These are phyloP conservation scores for Wallacemonas rigidus DNA, from an alignment of 208 protist species.

Conservation along the genomic window DNA sequence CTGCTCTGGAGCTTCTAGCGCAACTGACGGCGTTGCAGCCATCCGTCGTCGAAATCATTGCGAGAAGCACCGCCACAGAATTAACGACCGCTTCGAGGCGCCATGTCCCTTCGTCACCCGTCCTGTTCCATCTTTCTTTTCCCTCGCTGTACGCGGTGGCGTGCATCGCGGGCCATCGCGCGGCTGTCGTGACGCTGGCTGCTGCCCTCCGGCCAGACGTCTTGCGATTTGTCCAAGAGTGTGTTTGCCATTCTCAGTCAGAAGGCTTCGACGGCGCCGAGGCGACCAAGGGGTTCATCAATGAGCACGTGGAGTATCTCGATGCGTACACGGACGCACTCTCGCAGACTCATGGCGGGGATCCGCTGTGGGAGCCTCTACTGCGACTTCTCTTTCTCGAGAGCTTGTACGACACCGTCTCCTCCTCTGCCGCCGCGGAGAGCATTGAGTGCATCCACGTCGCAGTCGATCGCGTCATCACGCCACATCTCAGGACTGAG, in stretches of 20 bases:
- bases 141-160: constrained; percentile 2
- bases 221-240: background rate
- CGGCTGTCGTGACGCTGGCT: constrained; percentile 10
- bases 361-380: constrained; percentile 4
- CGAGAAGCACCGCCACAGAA: too few species aligned
- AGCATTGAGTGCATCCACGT: background rate
- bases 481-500: background rate
- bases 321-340: constrained; percentile 9
- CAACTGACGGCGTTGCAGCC: constrained; percentile 10
- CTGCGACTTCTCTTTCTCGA: constrained; percentile 5
- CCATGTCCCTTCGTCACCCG: background rate
- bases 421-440: background rate
- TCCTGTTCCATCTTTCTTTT: background rate
- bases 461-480: background rate
- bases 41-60: background rate
- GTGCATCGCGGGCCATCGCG: constrained; percentile 1
- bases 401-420: background rate
- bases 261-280: background rate
- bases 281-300: constrained; percentile 6
- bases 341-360: background rate
- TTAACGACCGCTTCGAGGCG: too few species aligned
- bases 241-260: background rate
- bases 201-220: constrained; percentile 1
- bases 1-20: background rate
- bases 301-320: constrained; percentile 1